phyloP scores from a whole-genome alignment of 805 yeast genomes.

The Pichia phayaonensis region DNA sequence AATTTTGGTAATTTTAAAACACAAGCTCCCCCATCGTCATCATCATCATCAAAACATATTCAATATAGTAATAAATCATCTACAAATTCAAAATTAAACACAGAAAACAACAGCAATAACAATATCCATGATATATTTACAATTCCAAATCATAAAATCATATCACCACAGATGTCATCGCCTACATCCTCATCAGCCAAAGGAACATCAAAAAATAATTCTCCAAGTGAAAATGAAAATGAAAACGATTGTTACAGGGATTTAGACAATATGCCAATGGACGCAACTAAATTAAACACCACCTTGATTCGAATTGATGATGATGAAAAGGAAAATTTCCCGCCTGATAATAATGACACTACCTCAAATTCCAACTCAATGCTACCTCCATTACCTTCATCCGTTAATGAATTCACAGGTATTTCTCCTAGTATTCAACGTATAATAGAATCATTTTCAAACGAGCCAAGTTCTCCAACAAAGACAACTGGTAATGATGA shows the following conservation, averaged over 20 bases:
- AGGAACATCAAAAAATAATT: conserved; percentile 5
- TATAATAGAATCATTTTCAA: conserved; percentile 27
- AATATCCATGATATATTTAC: conserved; percentile 6
- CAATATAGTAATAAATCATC: not conserved
- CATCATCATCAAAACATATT: not conserved
- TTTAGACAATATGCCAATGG: conserved; percentile 31
- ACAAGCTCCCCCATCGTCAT: not conserved
- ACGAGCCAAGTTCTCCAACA: conserved; percentile 24
- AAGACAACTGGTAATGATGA: conserved; percentile 19
- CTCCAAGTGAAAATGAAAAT: conserved; percentile 2
- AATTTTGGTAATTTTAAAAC: not conserved
- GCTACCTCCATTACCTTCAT: not conserved
- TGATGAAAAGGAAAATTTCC: conserved; percentile 26
- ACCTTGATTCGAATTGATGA: conserved; percentile 46
- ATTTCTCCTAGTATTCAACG: conserved; percentile 29
- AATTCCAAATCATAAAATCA: not conserved
- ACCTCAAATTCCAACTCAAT: not conserved
- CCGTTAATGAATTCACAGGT: conserved; percentile 13
- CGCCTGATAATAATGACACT: conserved; percentile 4
- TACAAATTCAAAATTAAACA: not conserved
- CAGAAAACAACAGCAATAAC: not conserved
- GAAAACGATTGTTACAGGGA: conserved; percentile 5
- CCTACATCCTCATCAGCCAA: not conserved
- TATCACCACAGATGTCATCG: not conserved
- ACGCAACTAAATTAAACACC: conserved; percentile 48